These are phyloP conservation scores for Xylaria sp. DNA, from an alignment of 2,329 filamentous ascomycete genomes.

Conservation along the genomic window DNA sequence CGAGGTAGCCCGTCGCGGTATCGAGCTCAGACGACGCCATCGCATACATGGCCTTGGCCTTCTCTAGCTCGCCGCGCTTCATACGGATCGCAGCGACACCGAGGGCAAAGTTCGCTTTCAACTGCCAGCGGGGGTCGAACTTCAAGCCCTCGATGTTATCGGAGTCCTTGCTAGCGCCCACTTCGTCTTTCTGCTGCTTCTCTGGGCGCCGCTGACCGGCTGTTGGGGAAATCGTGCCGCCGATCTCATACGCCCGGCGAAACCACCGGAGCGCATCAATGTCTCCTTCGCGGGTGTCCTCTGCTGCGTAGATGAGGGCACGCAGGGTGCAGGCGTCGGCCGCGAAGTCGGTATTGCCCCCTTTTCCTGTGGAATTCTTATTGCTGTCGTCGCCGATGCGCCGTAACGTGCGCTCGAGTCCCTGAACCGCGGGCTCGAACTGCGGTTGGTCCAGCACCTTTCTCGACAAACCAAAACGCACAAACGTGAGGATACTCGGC, in stretches of 20 bases:
- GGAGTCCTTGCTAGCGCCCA: conserved; percentile 11
- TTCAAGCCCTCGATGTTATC: conserved; percentile 23
- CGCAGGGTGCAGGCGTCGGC: conserved; percentile 53
- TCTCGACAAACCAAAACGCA: conserved; percentile 36
- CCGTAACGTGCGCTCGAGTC: conserved; percentile 35
- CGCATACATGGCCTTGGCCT: conserved; percentile 40
- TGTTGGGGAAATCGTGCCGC: neutral
- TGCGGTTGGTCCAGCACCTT: conserved; percentile 28
- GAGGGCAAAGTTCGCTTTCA: conserved; percentile 49
- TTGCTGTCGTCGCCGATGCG: conserved; percentile 41
- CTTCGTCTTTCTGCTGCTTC: neutral
- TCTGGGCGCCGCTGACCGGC: neutral
- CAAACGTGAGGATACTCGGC: conserved; percentile 51
- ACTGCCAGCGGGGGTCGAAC: conserved; percentile 47
- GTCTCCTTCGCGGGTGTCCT: conserved; percentile 34
- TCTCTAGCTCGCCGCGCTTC: conserved; percentile 36
- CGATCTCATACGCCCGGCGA: conserved; percentile 40
- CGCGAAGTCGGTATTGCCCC: conserved; percentile 19
- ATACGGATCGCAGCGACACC: conserved; percentile 46
- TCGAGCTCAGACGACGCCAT: conserved; percentile 48
- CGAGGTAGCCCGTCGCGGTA: conserved; percentile 41
- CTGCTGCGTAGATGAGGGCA: conserved; percentile 43
- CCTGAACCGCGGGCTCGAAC: conserved; percentile 36
- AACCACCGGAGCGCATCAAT: conserved; percentile 47
- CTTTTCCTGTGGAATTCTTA: neutral